Evolutionary conservation across 2,329 filamentous ascomycete species (phyloP).

Genomic region (Ophiostoma fasciatum): DNA sequence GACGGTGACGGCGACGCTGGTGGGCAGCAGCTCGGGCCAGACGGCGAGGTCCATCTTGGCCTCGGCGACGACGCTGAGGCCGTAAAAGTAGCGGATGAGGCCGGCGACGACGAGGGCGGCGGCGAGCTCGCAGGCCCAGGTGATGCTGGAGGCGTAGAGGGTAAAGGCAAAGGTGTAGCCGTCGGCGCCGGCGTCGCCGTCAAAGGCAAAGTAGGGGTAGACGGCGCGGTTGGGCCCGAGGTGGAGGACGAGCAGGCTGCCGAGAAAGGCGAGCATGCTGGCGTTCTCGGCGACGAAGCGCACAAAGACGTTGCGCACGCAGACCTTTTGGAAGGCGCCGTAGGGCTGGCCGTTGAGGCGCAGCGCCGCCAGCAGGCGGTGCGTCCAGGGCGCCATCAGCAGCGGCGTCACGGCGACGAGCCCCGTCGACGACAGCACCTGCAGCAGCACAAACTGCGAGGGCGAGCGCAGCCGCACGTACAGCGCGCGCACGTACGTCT

Average conservation of each 20-base stretch:
- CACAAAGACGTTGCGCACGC: conserved; percentile 52
- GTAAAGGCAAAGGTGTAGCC: conserved; percentile 48
- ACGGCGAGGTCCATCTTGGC: conserved; percentile 48
- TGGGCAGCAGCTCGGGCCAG: conserved; percentile 53
- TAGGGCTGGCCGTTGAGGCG: conserved; percentile 45
- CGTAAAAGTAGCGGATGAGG: conserved; percentile 43
- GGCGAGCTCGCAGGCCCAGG: conserved; percentile 51
- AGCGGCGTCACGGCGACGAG: conserved; percentile 50
- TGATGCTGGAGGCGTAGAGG: conserved; percentile 47
- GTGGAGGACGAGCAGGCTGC: conserved; percentile 49
- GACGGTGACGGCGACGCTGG: conserved; percentile 48
- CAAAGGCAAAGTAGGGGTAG: conserved; percentile 57
- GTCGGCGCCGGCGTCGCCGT: conserved; percentile 24
- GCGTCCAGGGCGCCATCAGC: conserved; percentile 45
- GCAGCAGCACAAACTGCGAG: conserved; percentile 48
- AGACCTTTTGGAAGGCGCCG: conserved; percentile 49
- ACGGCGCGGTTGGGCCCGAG: conserved; percentile 53
- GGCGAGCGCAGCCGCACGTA: conserved; percentile 54
- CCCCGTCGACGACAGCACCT: conserved; percentile 46
- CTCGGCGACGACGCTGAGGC: conserved; percentile 48
- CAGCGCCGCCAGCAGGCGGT: conserved; percentile 37
- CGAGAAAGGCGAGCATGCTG: conserved; percentile 53
- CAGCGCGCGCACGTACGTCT: conserved; percentile 54
- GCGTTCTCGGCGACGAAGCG: conserved; percentile 52
- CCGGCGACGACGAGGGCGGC: conserved; percentile 45